Percentiles rank a stretch among this genome's conserved stretches.
These are phyloP conservation scores for Platanthera zijinensis DNA, from an alignment of 106 monocot species.

Conservation along the genomic window DNA sequence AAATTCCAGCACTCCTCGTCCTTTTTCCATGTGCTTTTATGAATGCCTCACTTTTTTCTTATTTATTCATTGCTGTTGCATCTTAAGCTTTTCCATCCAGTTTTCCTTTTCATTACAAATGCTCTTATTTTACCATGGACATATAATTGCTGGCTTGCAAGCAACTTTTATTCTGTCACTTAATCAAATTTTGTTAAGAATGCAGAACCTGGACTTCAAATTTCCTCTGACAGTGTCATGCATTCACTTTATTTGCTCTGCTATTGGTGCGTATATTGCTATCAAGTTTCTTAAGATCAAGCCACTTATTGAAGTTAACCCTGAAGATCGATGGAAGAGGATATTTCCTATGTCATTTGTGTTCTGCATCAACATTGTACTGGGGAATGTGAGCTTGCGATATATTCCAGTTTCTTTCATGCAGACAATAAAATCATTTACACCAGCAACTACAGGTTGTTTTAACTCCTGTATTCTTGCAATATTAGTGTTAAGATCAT, in stretches of 20 bases:
- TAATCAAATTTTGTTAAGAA: neutral
- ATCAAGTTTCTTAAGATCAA: conserved; percentile 74
- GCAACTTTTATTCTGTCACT: neutral
- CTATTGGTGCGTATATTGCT: conserved; percentile 76
- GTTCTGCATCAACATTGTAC: conserved; percentile 92
- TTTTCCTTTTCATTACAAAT: neutral
- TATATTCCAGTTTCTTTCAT: conserved; percentile 98
- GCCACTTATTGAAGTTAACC: conserved; percentile 82
- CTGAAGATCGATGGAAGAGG: conserved; percentile 88
- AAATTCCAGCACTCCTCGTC: too few species aligned
- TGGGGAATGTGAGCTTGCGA: conserved; percentile 95
- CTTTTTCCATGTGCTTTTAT: too few species aligned
- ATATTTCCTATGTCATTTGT: conserved; percentile 99
- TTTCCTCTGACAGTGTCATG: conserved; percentile 92
- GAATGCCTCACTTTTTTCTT: too few species aligned
- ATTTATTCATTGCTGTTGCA: too few species aligned
- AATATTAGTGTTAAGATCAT: neutral
- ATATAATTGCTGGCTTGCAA: neutral
- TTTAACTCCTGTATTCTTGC: neutral
- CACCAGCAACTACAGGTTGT: conserved; percentile 94
- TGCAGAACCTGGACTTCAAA: conserved; percentile 93
- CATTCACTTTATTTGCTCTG: conserved; percentile 92
- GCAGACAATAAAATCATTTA: conserved; percentile 98
- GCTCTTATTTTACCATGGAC: neutral
- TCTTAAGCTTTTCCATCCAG: neutral